Evolutionary conservation across 2,329 filamentous ascomycete species (phyloP), one percentile per base, ranked within the genome.

Genomic region (Pezicula rhizophila): DNA sequence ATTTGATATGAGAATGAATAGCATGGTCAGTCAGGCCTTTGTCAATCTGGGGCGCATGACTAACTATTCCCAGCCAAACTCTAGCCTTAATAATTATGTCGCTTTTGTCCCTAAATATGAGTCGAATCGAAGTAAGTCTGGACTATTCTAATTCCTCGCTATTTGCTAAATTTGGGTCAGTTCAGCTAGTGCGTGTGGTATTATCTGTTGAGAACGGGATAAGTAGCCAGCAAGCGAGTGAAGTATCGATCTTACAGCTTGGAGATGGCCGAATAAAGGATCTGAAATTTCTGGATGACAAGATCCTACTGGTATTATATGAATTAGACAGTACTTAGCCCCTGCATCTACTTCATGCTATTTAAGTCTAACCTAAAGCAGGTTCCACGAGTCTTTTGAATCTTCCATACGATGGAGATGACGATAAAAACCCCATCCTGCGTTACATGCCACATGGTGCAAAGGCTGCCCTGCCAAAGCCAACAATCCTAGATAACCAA

Each of bases 131-230:
- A 49, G 60, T 61, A 48, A 51, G 60, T 54, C 46, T 57, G 45
- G 56, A 42, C 4, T 39, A n/a, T 10, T 31, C 18, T 50, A 38
- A 40, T 37, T 41, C n/a, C 17, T 11, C 10, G 20, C 15, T 38
- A 17, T 35, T 15, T 25, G 12, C 38, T 47, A 18, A 40, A 31
- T 31, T 11, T 8, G 23, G 11, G 18, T 12, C 33, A 66, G 64
- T 66, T 14, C 56, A 58, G 42, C 39, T 66, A 25, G 52, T 57
- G 42, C 59, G 59, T 18, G 33, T 64, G 12, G 46, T 37, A 14
- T 41, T 66, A 12, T 34, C 40, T 20, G 54, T 65, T 17, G 57
- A 64, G 45, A 63, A 59, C 43, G 62, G 64, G 11, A 58, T 64
- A 10, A 66, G 64, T 45, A 54, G 52, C 33, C 42, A 58, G 7